Base-by-base conservation (phyloP, 2,329 filamentous ascomycete species). In the Triangularia setosa region DNA sequence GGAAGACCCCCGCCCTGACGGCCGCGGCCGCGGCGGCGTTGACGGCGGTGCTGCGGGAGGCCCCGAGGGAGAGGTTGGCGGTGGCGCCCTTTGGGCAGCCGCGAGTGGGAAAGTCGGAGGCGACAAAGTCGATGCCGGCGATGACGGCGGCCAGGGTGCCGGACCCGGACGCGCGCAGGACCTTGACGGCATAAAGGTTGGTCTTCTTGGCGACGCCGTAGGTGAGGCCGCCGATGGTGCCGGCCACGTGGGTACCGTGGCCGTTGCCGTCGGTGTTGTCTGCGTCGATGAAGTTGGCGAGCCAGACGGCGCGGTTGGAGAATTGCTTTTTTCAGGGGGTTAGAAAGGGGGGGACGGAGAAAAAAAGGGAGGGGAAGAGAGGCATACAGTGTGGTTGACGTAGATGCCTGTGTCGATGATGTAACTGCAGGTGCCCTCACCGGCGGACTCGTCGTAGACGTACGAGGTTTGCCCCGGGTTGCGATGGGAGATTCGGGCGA, bases 41-140 rank as follows among this genome's bases (percentile, higher is more conserved):
- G 67, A 86, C 68, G 11, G 83, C 72, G 1, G 73, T 64, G 2
- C 81, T 81, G 61, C 68, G 73, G 60, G 69, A 60, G 11, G 82
- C 83, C 11, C 84, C 84, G 3, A 87, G 79, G 21, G 81, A 84
- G 82, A 87, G 83, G 75, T 81, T 84, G 68, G 83, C 79, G n/a
- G 86, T 82, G 48, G 78, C 74, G 40, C 80, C 79, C 52, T 73
- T 76, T 69, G 74, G 72, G 74, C 79, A 80, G 25, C 27, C 25
- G 58, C 76, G 75, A 16, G 65, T 71, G 40, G 65, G 21, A 8
- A 75, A 69, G 69, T 80, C 78, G 56, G 71, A 62, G 56, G 73
- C 70, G 11, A 80, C 79, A 48, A 73, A 80, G 70, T 80, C 75
- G 69, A 80, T 79, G 64, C 78, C 79, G 12, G 78, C 77, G 63